Evolutionary conservation across 2,329 filamentous ascomycete species (phyloP), one percentile per base, ranked within the genome.

Genomic region (Dichotomopilus funicola): DNA sequence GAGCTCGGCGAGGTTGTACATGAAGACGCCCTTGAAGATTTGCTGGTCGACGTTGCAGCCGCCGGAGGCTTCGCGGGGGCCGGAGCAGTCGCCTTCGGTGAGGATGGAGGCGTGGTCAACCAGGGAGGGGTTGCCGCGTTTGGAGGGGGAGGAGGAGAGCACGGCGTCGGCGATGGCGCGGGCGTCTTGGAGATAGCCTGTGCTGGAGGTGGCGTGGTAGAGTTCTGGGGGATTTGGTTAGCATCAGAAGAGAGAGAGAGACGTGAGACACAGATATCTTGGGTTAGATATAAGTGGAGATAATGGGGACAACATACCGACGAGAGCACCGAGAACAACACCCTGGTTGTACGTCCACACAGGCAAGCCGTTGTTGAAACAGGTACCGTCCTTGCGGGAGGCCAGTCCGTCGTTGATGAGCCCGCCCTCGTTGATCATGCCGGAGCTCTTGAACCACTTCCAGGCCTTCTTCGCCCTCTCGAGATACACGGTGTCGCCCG

Each of bases 1-100:
- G 37, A 90, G 68, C 53, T 79, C 77, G 37, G 76, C 74, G 19
- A 90, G 70, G 64, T 87, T 87, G 19, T 85, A 77, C 12, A 81
- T 75, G 60, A 89, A 88, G 38, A 89, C 74, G 3, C 87, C 87
- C 69, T 90, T 89, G 76, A 89, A 90, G 27, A 60, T 49, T 51
- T 66, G 57, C 64, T 87, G 82, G 37, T 80, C 75, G 1, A 75
- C 78, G 57, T 84, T 78, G 13, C 64, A 67, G 9, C 72, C 73
- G 53, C 9, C 13, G 1, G 10, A 12, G 37, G 12, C 11, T 8
- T 75, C 80, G n/a, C 63, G 60, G 0, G 71, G 68, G 54, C 78
- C 77, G 59, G 78, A 80, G 3, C 76, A 78, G 2, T 27, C 19
- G 19, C 66, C 60, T 33, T 80, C 78, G 34, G 72, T 73, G 3